A percentile compares a stretch with the other conserved stretches of the same genome.
These are phyloP conservation scores for Albifimbria verrucaria DNA, from an alignment of 2,329 filamentous ascomycete genomes.

Conservation along the genomic window DNA sequence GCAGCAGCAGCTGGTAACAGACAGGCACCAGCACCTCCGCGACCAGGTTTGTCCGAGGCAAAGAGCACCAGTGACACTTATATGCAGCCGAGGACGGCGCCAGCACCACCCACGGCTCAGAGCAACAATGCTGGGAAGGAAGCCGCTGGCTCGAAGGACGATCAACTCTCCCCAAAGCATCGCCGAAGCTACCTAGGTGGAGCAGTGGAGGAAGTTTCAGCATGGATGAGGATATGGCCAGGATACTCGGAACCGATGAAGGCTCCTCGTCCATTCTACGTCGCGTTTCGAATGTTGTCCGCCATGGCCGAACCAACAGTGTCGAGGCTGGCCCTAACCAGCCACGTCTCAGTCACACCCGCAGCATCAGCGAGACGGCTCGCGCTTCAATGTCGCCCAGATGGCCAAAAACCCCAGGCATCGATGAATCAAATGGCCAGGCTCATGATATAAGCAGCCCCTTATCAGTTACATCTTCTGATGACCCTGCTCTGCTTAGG, in stretches of 20 bases:
- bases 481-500: slow-evolving; percentile 67
- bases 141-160: slow-evolving; percentile 40
- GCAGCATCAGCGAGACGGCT: slow-evolving; percentile 67
- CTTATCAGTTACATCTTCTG: slow-evolving; percentile 57
- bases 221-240: slow-evolving; percentile 92
- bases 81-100: slow-evolving; percentile 56
- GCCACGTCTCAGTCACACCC: slow-evolving; percentile 47
- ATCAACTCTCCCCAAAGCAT: slow-evolving; percentile 45
- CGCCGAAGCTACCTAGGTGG: slow-evolving; percentile 68
- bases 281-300: slow-evolving; percentile 88
- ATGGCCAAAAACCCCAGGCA: slow-evolving; percentile 66
- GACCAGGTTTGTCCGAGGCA: slow-evolving; percentile 18
- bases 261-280: slow-evolving; percentile 76
- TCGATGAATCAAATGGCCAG: slow-evolving; percentile 49
- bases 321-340: slow-evolving; percentile 52
- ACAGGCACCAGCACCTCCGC: slow-evolving; percentile 16
- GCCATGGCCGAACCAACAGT: slow-evolving; percentile 87
- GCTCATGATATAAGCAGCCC: slow-evolving; percentile 69
- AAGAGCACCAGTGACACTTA: slow-evolving; percentile 44
- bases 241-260: slow-evolving; percentile 78
- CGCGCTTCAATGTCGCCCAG: slow-evolving; percentile 61
- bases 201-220: slow-evolving; percentile 84
- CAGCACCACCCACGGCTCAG: slow-evolving; percentile 42
- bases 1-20: slow-evolving; percentile 16
- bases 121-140: slow-evolving; percentile 42